Base-by-base conservation (phyloP, 106 monocot species). In the Narthecium ossifragum region DNA sequence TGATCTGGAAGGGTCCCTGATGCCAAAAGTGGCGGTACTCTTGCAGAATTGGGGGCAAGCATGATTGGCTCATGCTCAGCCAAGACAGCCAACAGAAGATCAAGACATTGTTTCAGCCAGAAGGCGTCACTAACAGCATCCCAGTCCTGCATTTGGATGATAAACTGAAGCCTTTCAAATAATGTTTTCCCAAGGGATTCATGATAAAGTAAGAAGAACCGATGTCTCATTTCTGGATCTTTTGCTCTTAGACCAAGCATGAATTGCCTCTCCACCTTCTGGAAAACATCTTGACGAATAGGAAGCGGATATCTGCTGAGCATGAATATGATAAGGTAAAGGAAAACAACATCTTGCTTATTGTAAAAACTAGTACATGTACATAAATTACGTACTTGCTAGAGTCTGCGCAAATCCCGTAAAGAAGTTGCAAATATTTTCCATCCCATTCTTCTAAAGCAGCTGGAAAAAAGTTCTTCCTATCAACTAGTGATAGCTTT, bases 61-160 rank as follows among this genome's bases (percentile, higher is more conserved):
- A 64, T 91, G 31, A 98, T 91, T 17, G 81, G 87, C 53, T 87
- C 91, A 65, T 91, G 78, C 70, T 98, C 98, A 22, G 91, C 91
- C 56, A 98, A 73, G 31, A 98, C 71, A 14, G 91, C 98, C 53
- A 98, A 55, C 26, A 98, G 65, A 51, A 98, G 91, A 77, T 98
- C 98, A 75, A 98, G 84, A 17, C 87, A 90, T 60, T 98, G 98
- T 37, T 87, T 98, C 63, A 98, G 48, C 98, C 98, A 98, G 77
- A 98, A 98, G 60, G 64, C 84, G 79, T 98, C 98, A 72, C 98
- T 82, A 12, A 91, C 91, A 46, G 91, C 73, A 78, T 98, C 98
- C 98, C 98, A 98, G 32, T 98, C 98, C 65, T 98, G 96, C 36
- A 56, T 58, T 52, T 98, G 91, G 51, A 98, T 91, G 53, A 98